A percentile compares a stretch with the other conserved stretches of the same genome.
Evolutionary conservation across 2,329 filamentous ascomycete genomes (phyloP).

Genomic region (Alternaria ethzedia): DNA sequence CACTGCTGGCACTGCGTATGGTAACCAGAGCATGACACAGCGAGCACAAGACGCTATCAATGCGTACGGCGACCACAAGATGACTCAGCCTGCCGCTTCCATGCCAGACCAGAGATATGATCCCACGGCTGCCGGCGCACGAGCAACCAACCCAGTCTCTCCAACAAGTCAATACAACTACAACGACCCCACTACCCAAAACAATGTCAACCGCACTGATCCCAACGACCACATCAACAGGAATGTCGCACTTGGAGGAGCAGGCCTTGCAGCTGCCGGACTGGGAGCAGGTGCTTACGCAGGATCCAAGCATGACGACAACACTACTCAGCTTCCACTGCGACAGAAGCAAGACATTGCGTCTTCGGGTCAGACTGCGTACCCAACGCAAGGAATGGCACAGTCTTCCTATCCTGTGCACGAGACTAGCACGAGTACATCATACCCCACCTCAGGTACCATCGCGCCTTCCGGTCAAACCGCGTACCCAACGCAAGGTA

Average conservation of each 20-base stretch:
- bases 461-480: constrained; percentile 10
- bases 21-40: not conserved
- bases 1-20: not conserved
- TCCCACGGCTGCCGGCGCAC: constrained; percentile 27
- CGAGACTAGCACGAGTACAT: constrained; percentile 5
- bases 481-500: not conserved
- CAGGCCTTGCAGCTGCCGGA: constrained; percentile 22
- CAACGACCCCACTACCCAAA: constrained; percentile 14
- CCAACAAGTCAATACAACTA: constrained; percentile 23
- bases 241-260: constrained; percentile 32
- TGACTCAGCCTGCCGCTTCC: constrained; percentile 38
- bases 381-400: constrained; percentile 2
- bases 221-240: constrained; percentile 19
- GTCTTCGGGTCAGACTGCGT: constrained; percentile 5
- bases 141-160: constrained; percentile 26
- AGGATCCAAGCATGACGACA: constrained; percentile 14
- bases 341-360: constrained; percentile 14
- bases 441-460: constrained; percentile 13
- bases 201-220: constrained; percentile 23
- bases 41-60: constrained; percentile 43
- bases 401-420: constrained; percentile 10
- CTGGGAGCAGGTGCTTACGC: constrained; percentile 21
- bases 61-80: constrained; percentile 36
- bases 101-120: constrained; percentile 44
- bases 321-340: constrained; percentile 12